Base-by-base conservation (phyloP, 805 yeast species). In the Spathaspora sp. region DNA sequence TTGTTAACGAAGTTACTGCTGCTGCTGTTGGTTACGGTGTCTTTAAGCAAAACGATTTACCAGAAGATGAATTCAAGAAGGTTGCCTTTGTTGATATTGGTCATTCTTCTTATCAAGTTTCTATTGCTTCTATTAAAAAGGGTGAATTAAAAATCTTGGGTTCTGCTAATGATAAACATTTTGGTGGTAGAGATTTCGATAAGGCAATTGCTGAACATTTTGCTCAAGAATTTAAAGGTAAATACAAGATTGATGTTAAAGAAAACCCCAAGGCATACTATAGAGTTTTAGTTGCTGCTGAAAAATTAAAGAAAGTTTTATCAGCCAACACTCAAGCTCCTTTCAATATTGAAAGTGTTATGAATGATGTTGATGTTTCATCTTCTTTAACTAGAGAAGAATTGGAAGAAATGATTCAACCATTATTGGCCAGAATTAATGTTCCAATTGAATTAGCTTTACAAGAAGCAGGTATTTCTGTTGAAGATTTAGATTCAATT, bases 1-100 rank as follows among this genome's bases (percentile, higher is more conserved):
- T 94, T 58, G 96, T 94, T 62, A 94, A 94, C 73, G 99, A 94
- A 72, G 86, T 89, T 60, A 92, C 98, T 52, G 98, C 99, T 55
- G 99, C 99, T 55, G 98, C 97, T 64, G 97, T 94, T 59, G 96
- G 97, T 63, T 96, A 94, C 78, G 99, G 99, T 80, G 97, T 94
- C 55, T 94, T 94, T 87, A 92, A 94, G 83, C 75, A 74, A 43
- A 82, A 88, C 59, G 97, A 93, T 68, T 81, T 94, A 65, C 97
- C 98, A 65, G 98, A 91, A 73, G 96, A 89, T 64, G 87, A 86
- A 72, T 86, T 92, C 66, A 86, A 87, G 77, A 87, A 82, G 66
- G 87, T 94, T 62, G 97, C 96, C 48, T 89, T 94, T 64, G 85
- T 94, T 54, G 99, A 94, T 73, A 89, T 96, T 72, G 99, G 99